A percentile compares a stretch with the other conserved stretches of the same genome.
phyloP scores from a whole-genome alignment of 345 rosid species.

The Syzygium jambos region DNA sequence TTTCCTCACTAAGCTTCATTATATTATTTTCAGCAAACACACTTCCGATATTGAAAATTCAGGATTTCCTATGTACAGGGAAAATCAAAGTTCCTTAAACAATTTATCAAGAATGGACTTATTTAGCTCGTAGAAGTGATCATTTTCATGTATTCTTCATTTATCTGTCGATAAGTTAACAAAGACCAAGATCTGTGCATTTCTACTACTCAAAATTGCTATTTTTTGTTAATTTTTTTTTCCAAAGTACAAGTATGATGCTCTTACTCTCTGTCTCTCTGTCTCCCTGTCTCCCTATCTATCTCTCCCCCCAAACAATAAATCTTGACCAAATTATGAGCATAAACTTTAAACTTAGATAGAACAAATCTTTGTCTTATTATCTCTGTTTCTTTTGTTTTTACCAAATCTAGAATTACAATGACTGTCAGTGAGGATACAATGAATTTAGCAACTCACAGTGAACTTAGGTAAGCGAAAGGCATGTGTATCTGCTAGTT shows the following conservation, averaged over 20 bases:
- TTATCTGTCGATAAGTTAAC: not conserved
- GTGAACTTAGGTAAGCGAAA: slow-evolving; percentile 44
- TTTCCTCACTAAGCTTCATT: not conserved
- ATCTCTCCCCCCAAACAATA: not conserved
- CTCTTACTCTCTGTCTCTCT: not conserved
- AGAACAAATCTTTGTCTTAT: not conserved
- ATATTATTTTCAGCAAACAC: not conserved
- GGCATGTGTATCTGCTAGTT: slow-evolving; percentile 36
- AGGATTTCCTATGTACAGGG: not conserved
- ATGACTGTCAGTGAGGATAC: not conserved
- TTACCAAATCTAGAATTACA: not conserved
- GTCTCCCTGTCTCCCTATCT: not conserved
- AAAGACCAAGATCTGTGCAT: not conserved
- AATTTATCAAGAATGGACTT: not conserved
- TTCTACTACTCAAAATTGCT: not conserved
- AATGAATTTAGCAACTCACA: slow-evolving; percentile 6
- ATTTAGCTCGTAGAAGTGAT: not conserved
- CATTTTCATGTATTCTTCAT: not conserved
- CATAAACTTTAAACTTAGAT: not conserved
- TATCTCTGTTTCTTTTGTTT: not conserved
- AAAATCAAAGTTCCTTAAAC: not conserved
- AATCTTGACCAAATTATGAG: not conserved
- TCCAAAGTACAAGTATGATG: not conserved
- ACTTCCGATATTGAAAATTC: not conserved
- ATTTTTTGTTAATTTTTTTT: not conserved